Evolutionary conservation across 139 green algal species (phyloP).

Genomic region (Chlamydomonas schloesseri): DNA sequence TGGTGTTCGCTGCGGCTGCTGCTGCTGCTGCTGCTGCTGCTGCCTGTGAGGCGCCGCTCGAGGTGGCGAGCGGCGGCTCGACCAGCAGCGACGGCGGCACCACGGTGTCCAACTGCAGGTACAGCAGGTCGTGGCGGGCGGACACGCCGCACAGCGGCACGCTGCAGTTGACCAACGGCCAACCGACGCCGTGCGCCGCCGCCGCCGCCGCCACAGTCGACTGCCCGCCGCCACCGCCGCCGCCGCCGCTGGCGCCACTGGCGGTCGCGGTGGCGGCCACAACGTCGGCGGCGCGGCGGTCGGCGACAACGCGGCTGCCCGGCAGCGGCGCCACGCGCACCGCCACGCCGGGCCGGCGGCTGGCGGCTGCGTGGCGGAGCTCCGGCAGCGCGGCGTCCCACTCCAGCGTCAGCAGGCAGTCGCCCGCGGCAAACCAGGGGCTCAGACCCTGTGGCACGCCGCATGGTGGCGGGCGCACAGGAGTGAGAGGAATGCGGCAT

Average conservation of each 20-base stretch:
- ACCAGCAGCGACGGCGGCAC: neutral
- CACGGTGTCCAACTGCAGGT: neutral
- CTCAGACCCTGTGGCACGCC: neutral
- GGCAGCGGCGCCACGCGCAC: constrained; percentile 10
- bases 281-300: no score
- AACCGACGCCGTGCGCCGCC: no score
- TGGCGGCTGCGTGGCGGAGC: neutral
- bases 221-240: no score
- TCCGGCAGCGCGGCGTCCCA: neutral
- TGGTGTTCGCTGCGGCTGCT: no score
- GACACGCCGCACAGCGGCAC: neutral
- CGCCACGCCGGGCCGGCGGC: neutral
- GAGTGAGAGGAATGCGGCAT: no score
- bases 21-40: neutral
- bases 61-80: neutral
- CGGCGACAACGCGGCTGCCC: neutral
- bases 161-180: neutral
- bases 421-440: neutral
- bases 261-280: neutral
- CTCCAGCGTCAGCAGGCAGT: constrained; percentile 3
- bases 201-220: neutral
- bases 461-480: no score
- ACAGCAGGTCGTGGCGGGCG: constrained; percentile 8
- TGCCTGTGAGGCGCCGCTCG: neutral
- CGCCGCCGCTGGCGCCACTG: no score